These are phyloP conservation scores for Viridothelium virens DNA, from an alignment of 495 filamentous ascomycete genomes.

Conservation along the genomic window DNA sequence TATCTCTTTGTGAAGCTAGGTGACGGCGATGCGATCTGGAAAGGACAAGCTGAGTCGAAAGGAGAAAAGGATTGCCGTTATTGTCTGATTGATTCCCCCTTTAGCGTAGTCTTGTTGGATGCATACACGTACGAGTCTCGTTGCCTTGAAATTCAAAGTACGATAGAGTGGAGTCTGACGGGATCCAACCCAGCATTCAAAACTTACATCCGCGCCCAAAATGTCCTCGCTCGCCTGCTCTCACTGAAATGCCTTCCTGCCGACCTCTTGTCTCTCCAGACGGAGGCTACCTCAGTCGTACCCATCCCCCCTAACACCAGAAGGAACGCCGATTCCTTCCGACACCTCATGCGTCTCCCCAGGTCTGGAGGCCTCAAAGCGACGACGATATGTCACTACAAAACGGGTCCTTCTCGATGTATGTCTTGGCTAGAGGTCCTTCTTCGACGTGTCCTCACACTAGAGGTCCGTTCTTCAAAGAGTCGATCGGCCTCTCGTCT, in stretches of 20 bases:
- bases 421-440: constrained; percentile 8
- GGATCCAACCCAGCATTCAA: not conserved
- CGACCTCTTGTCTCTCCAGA: too few species aligned
- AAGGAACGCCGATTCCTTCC: too few species aligned
- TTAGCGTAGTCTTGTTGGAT: not conserved
- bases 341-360: too few species aligned
- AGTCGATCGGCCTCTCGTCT: too few species aligned
- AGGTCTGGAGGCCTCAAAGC: too few species aligned
- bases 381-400: not conserved
- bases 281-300: not conserved
- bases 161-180: not conserved
- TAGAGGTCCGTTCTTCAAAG: too few species aligned
- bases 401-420: constrained; percentile 7
- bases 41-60: not conserved
- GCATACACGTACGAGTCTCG: not conserved
- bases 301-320: too few species aligned
- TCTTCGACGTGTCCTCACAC: too few species aligned
- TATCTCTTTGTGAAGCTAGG: not conserved
- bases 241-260: not conserved
- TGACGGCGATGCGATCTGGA: not conserved
- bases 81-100: constrained; percentile 5
- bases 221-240: not conserved
- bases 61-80: not conserved
- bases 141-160: not conserved
- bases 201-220: not conserved